Conservation (phyloP, 228 moss, liverwort and hornwort genomes). For the Sphagnum fallax region DNA sequence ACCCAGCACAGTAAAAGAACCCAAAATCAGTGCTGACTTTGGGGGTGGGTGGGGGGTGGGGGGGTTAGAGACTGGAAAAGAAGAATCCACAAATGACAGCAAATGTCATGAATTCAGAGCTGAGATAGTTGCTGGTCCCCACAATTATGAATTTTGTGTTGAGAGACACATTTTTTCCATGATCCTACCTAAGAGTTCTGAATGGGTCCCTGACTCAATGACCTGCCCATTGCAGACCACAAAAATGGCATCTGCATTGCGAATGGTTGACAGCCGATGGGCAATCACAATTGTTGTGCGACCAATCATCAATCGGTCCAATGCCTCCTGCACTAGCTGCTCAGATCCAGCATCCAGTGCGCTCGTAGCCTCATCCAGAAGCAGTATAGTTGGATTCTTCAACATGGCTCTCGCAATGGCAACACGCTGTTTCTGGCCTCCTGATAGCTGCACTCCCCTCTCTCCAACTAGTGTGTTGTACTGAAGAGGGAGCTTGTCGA, state of each 20-base stretch:
- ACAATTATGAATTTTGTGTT: too few relatives aligned
- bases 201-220: slow-evolving; percentile 44
- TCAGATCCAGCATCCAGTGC: slow-evolving; percentile 62
- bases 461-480: slow-evolving; percentile 37
- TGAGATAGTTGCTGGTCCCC: too few relatives aligned
- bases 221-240: slow-evolving; percentile 51
- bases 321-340: slow-evolving; percentile 54
- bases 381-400: slow-evolving; percentile 54
- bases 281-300: slow-evolving; percentile 54
- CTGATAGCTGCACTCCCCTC: slow-evolving; percentile 59
- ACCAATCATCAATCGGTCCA: slow-evolving; percentile 49
- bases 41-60: too few relatives aligned
- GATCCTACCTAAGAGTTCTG: slow-evolving; percentile 36
- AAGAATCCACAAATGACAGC: not conserved
- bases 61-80: too few relatives aligned
- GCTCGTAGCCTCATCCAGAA: slow-evolving; percentile 66
- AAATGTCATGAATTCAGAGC: not conserved
- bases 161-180: too few relatives aligned
- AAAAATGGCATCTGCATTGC: slow-evolving; percentile 43
- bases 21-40: too few relatives aligned
- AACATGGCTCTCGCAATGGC: slow-evolving; percentile 66
- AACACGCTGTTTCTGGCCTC: slow-evolving; percentile 63
- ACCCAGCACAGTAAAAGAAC: slow-evolving; percentile 1
- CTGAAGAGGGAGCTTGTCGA: slow-evolving; percentile 39
- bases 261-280: slow-evolving; percentile 55